Conservation (phyloP, 768 basidiomycete species). For the Pleurotus tuoliensis region DNA sequence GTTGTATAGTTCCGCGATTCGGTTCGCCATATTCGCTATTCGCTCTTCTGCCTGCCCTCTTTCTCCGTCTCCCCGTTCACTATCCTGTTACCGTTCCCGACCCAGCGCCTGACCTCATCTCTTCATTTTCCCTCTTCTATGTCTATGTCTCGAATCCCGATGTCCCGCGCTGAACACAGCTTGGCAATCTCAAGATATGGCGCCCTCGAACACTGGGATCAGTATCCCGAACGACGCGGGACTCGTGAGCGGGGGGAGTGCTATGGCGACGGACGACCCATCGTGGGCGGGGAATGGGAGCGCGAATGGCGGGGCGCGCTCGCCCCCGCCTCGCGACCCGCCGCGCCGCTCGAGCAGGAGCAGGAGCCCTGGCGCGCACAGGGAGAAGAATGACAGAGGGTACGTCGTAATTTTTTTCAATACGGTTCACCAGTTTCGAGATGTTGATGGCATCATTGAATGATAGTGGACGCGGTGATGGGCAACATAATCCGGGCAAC, state of each 20-base stretch:
- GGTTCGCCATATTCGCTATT: not conserved
- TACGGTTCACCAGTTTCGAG: constrained; percentile 16
- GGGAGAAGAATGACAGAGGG: constrained; percentile 47
- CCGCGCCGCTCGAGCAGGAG: constrained; percentile 74
- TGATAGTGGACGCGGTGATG: constrained; percentile 38
- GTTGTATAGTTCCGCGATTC: not conserved
- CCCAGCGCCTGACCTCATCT: constrained; percentile 30
- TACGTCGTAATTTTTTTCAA: constrained; percentile 28
- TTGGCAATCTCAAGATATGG: constrained; percentile 83
- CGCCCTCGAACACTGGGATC: constrained; percentile 59
- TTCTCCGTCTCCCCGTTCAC: constrained; percentile 32
- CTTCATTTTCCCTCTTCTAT: constrained; percentile 26
- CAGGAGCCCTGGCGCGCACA: constrained; percentile 56
- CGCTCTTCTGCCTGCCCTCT: constrained; percentile 10
- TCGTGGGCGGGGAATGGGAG: constrained; percentile 42
- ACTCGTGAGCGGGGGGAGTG: constrained; percentile 32
- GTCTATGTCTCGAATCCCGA: not conserved
- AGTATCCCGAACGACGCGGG: constrained; percentile 65
- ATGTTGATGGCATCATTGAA: constrained; percentile 1
- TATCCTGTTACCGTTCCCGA: constrained; percentile 33
- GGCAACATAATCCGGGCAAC: constrained; percentile 63
- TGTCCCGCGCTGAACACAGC: constrained; percentile 39
- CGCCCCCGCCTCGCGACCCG: constrained; percentile 41
- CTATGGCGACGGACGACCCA: constrained; percentile 51
- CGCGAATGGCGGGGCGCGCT: no score